Percentiles rank a stretch among this genome's conserved stretches.
Conservation (phyloP, 2,329 filamentous ascomycete genomes). For the Colletotrichum brevisporum region DNA sequence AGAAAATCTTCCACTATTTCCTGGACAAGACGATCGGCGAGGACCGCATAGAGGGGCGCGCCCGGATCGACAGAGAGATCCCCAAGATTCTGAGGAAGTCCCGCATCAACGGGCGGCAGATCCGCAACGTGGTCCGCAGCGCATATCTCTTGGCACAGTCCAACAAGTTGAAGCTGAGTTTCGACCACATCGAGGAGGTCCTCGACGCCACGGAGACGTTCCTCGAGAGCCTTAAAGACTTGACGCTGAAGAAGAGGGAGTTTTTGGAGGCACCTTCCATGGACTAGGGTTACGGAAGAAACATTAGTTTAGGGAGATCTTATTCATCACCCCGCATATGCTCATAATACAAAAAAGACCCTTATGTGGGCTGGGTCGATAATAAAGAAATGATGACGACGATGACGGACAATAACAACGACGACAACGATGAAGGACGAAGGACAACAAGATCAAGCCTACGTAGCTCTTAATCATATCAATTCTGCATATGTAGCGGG, state of each 20-base stretch:
- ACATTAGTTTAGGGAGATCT: too few species aligned
- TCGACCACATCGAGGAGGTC: not conserved
- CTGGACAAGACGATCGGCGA: not conserved
- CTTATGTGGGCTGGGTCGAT: too few species aligned
- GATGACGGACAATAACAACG: too few species aligned
- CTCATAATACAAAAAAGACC: too few species aligned
- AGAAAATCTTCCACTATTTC: constrained; percentile 6
- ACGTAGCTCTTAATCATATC: too few species aligned
- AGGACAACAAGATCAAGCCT: too few species aligned
- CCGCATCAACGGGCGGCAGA: constrained; percentile 2
- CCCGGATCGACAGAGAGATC: not conserved
- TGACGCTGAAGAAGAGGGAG: not conserved
- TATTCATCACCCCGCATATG: too few species aligned
- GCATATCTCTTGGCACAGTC: not conserved
- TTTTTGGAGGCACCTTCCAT: not conserved
- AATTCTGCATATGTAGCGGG: too few species aligned
- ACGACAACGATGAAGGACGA: too few species aligned
- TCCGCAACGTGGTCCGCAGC: not conserved
- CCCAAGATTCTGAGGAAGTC: not conserved
- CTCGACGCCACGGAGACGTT: not conserved
- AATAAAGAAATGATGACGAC: too few species aligned
- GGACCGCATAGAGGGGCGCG: not conserved
- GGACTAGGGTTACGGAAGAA: not conserved
- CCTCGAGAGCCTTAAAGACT: not conserved
- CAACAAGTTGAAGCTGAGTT: not conserved